These are phyloP conservation scores for Alternaria incomplexa DNA, from an alignment of 2,329 filamentous ascomycete genomes.

Conservation along the genomic window DNA sequence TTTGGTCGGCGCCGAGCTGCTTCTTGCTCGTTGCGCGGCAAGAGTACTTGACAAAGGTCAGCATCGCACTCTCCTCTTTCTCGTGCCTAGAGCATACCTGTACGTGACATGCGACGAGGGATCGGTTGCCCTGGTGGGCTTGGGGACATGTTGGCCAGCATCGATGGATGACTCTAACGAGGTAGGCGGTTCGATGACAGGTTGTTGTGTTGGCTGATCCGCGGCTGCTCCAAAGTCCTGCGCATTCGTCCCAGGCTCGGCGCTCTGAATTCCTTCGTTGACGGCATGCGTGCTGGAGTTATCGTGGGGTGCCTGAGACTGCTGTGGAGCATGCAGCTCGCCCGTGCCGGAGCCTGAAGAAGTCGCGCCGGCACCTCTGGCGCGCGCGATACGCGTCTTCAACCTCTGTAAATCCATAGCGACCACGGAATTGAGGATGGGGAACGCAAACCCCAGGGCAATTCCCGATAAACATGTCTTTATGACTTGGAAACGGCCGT, in stretches of 20 bases:
- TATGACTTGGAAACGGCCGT: constrained; percentile 20
- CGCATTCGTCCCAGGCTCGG: constrained; percentile 37
- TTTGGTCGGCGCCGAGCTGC: constrained; percentile 33
- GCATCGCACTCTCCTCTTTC: constrained; percentile 11
- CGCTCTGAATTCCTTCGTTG: constrained; percentile 40
- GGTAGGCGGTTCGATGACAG: constrained; percentile 39
- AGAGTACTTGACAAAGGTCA: constrained; percentile 24
- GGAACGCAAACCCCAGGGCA: constrained; percentile 7
- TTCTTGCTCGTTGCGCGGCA: constrained; percentile 27
- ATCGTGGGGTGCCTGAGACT: constrained; percentile 37
- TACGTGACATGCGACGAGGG: constrained; percentile 23
- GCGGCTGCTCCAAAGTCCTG: constrained; percentile 40
- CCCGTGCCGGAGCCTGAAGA: constrained; percentile 35
- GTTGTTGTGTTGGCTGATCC: constrained; percentile 25
- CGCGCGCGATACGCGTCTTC: constrained; percentile 44
- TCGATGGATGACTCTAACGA: constrained; percentile 46
- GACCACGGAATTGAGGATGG: constrained; percentile 12
- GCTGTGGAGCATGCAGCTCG: constrained; percentile 38
- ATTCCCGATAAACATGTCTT: constrained; percentile 29
- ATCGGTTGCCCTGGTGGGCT: constrained; percentile 27
- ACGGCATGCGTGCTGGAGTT: constrained; percentile 40
- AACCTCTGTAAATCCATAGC: constrained; percentile 44
- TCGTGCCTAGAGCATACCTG: constrained; percentile 20
- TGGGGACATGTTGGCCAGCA: constrained; percentile 39
- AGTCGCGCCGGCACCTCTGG: constrained; percentile 35